phyloP scores from a whole-genome alignment of 345 rosid species.

The Bruguiera sexangula region DNA sequence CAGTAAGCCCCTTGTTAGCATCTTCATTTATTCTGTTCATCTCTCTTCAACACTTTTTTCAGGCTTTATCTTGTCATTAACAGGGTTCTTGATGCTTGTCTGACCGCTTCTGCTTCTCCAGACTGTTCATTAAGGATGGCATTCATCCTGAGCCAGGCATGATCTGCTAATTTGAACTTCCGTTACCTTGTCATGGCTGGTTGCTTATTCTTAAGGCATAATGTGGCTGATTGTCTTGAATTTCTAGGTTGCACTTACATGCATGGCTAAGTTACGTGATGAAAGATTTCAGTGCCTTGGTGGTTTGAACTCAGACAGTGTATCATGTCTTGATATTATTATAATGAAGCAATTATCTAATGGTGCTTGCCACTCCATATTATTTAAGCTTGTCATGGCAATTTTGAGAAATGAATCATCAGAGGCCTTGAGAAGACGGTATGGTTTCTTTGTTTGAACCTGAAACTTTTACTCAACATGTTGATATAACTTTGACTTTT shows the following conservation, averaged over 20 bases:
- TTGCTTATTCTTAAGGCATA: background rate
- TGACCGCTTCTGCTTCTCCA: conserved; percentile 87
- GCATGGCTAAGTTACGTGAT: conserved; percentile 92
- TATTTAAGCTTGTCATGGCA: conserved; percentile 82
- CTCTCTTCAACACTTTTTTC: conserved; percentile 22
- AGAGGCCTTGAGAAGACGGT: conserved; percentile 97
- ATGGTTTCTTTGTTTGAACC: conserved; percentile 21
- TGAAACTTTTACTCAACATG: conserved; percentile 14
- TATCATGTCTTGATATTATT: conserved; percentile 80
- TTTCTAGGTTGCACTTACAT: conserved; percentile 88
- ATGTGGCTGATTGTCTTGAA: conserved; percentile 8
- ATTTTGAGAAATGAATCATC: conserved; percentile 86
- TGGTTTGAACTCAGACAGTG: conserved; percentile 63
- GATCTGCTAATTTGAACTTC: background rate
- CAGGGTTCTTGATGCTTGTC: conserved; percentile 91
- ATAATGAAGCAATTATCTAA: conserved; percentile 76
- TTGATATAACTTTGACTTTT: conserved; percentile 15
- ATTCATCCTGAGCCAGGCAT: conserved; percentile 71
- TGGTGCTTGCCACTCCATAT: conserved; percentile 84
- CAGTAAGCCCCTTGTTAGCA: conserved; percentile 48
- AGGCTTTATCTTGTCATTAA: conserved; percentile 28
- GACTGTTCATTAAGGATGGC: conserved; percentile 96
- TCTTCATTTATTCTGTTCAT: conserved; percentile 9
- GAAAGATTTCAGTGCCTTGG: conserved; percentile 67
- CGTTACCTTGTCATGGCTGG: background rate